Evolutionary conservation across 352 stramenopile genomes (phyloP).

Genomic region (Globisporangium middletonii): DNA sequence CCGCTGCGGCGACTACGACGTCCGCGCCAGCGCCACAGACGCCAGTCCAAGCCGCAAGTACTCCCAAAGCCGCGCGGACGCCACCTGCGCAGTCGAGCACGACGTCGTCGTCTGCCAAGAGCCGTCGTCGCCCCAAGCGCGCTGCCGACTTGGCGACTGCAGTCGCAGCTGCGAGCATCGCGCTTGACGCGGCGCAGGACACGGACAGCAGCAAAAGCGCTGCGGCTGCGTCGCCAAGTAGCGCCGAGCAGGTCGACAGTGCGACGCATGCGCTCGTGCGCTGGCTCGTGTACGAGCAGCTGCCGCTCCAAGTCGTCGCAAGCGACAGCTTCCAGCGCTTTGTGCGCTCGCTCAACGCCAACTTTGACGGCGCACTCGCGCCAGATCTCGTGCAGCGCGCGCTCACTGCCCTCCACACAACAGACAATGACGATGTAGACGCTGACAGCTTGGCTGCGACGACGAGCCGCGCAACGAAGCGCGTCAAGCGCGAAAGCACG

Average conservation of each 20-base stretch:
- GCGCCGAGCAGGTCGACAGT: background rate
- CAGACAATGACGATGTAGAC: background rate
- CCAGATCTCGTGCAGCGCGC: conserved; percentile 22
- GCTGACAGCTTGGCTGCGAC: background rate
- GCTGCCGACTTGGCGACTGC: too few relatives aligned
- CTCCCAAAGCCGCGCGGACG: background rate
- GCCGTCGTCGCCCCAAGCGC: too few relatives aligned
- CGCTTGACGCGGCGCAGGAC: background rate
- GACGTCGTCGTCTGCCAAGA: background rate
- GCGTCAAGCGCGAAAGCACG: background rate
- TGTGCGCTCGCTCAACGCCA: conserved; percentile 25
- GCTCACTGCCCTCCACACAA: conserved; percentile 14
- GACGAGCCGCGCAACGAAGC: background rate
- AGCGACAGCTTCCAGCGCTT: conserved; percentile 33
- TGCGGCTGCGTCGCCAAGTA: background rate
- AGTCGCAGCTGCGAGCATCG: background rate
- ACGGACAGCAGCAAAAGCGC: background rate
- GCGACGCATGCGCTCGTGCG: conserved; percentile 23
- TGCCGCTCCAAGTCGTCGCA: conserved; percentile 34
- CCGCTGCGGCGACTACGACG: conserved; percentile 15
- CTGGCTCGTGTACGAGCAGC: conserved; percentile 41
- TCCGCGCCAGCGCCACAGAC: conserved; percentile 5
- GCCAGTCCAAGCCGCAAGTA: conserved; percentile 5
- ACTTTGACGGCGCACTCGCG: conserved; percentile 21
- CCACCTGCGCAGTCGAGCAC: background rate